Evolutionary conservation across 345 rosid species (phyloP).

Genomic region (Boechera divaricarpa): DNA sequence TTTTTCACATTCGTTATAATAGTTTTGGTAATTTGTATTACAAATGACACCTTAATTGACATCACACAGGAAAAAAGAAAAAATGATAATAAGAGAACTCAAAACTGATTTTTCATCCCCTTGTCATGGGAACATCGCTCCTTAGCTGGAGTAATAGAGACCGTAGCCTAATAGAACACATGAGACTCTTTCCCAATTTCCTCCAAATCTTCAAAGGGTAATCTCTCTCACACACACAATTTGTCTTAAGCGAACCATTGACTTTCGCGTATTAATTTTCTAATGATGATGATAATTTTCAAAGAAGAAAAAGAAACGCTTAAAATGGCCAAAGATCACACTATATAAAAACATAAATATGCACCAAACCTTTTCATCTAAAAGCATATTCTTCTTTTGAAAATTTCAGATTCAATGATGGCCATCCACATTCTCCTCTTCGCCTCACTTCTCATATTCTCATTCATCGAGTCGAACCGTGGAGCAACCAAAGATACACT

Average conservation of each 20-base stretch:
- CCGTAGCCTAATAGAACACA: not conserved
- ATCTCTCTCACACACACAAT: not conserved
- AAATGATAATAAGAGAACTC: not conserved
- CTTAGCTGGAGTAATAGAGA: not conserved
- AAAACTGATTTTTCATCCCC: not conserved
- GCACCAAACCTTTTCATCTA: not conserved
- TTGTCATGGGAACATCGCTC: not conserved
- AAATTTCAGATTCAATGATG: slow-evolving; percentile 15
- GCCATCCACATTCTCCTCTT: slow-evolving; percentile 14
- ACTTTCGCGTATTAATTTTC: not conserved
- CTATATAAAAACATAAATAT: not conserved
- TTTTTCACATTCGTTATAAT: too few relatives aligned
- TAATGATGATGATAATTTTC: not conserved
- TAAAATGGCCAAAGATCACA: not conserved
- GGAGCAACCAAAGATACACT: slow-evolving; percentile 20
- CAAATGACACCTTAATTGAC: too few relatives aligned
- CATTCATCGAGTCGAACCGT: not conserved
- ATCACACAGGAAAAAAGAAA: too few relatives aligned
- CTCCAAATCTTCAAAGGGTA: not conserved
- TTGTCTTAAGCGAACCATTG: not conserved
- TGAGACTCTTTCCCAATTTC: not conserved
- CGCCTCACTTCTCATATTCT: slow-evolving; percentile 15
- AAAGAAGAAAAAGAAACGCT: too few relatives aligned
- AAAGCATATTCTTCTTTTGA: too few relatives aligned
- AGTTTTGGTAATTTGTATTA: too few relatives aligned